phyloP scores from a whole-genome alignment of 257 asterid species.

The Salvia hispanica region DNA sequence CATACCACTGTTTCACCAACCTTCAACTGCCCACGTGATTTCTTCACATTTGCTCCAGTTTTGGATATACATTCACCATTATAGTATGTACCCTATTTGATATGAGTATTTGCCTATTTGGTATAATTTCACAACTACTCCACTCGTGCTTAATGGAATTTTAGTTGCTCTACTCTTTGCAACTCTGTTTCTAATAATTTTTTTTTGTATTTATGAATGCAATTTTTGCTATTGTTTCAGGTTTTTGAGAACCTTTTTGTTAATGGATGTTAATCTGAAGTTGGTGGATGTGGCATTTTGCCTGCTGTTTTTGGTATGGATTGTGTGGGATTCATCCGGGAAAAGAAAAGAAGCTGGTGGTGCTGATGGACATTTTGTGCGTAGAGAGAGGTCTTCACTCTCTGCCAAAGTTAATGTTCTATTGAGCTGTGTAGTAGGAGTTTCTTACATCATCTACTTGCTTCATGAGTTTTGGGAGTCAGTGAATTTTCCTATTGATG shows the following conservation, averaged over 20 bases:
- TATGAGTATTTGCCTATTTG: neutral
- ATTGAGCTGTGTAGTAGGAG: slow-evolving; percentile 42
- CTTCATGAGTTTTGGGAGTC: slow-evolving; percentile 44
- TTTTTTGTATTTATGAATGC: neutral
- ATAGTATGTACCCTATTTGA: slow-evolving; percentile 18
- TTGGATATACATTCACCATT: slow-evolving; percentile 23
- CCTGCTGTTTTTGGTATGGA: slow-evolving; percentile 48
- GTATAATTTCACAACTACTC: slow-evolving; percentile 4
- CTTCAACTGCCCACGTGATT: slow-evolving; percentile 54
- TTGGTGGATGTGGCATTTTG: slow-evolving; percentile 50
- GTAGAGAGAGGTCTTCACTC: slow-evolving; percentile 31
- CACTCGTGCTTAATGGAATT: slow-evolving; percentile 26
- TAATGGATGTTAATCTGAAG: slow-evolving; percentile 52
- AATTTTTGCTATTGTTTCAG: slow-evolving; percentile 24
- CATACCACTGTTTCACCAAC: slow-evolving; percentile 47
- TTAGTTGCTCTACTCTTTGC: slow-evolving; percentile 13
- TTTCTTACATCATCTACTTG: slow-evolving; percentile 48
- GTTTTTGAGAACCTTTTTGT: slow-evolving; percentile 10
- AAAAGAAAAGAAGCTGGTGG: slow-evolving; percentile 29
- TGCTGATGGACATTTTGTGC: slow-evolving; percentile 13
- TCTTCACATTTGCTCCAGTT: slow-evolving; percentile 40
- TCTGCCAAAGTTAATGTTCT: slow-evolving; percentile 45
- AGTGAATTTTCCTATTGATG: slow-evolving; percentile 27
- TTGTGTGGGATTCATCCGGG: slow-evolving; percentile 45
- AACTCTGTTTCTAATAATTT: slow-evolving; percentile 4